Conservation (phyloP, 129 eudicot species). For the Tagetes erecta region DNA sequence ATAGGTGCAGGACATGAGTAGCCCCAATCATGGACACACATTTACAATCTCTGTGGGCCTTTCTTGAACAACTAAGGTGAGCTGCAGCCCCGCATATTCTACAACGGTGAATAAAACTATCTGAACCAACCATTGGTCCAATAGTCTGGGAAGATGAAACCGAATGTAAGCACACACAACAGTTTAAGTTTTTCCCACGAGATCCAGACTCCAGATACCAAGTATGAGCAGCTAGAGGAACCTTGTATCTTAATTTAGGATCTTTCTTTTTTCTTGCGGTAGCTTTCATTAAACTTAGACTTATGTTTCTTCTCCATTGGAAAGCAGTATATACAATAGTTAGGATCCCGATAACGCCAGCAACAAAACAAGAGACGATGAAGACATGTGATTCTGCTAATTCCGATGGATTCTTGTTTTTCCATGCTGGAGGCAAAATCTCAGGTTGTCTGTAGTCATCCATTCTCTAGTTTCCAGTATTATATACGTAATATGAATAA, state of each 20-base stretch:
- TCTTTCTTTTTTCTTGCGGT: slow-evolving; percentile 87
- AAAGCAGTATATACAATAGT: slow-evolving; percentile 88
- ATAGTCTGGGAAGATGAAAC: slow-evolving; percentile 71
- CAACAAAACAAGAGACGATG: slow-evolving; percentile 71
- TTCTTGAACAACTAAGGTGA: slow-evolving; percentile 72
- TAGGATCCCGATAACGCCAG: slow-evolving; percentile 80
- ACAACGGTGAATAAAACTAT: slow-evolving; percentile 70
- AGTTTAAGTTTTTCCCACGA: slow-evolving; percentile 78
- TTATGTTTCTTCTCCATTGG: slow-evolving; percentile 98
- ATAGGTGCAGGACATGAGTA: slow-evolving; percentile 70
- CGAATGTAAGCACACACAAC: slow-evolving; percentile 92
- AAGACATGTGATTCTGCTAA: slow-evolving; percentile 68
- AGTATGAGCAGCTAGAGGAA: slow-evolving; percentile 73
- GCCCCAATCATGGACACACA: slow-evolving; percentile 75
- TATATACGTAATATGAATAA: too few relatives aligned
- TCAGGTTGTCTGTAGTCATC: slow-evolving; percentile 68
- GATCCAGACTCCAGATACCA: slow-evolving; percentile 76
- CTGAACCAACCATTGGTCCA: slow-evolving; percentile 65
- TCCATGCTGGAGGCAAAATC: slow-evolving; percentile 57
- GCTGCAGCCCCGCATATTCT: slow-evolving; percentile 89
- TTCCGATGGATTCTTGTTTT: slow-evolving; percentile 53
- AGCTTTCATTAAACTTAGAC: slow-evolving; percentile 86
- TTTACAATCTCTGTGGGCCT: slow-evolving; percentile 88
- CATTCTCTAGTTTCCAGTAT: slow-evolving; percentile 46
- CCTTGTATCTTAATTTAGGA: slow-evolving; percentile 71